Conservation (phyloP, 2,329 filamentous ascomycete genomes). For the Colletotrichum euphorbiae region DNA sequence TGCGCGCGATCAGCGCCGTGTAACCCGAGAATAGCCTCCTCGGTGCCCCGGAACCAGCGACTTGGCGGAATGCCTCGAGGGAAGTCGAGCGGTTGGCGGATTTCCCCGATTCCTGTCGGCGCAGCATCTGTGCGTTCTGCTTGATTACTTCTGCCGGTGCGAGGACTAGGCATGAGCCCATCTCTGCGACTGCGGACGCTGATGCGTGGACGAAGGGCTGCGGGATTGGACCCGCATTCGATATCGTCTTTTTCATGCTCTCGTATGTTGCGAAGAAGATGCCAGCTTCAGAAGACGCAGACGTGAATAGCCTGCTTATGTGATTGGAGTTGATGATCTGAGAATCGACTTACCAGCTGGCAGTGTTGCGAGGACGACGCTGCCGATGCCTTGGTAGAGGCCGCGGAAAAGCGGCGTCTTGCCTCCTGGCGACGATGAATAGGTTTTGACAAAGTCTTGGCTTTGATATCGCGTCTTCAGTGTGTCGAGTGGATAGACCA, state of each 20-base stretch:
- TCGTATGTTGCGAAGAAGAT: slow-evolving; percentile 94
- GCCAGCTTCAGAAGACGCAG: slow-evolving; percentile 66
- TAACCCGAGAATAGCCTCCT: slow-evolving; percentile 78
- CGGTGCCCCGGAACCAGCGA: slow-evolving; percentile 65
- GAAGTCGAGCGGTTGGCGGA: slow-evolving; percentile 52
- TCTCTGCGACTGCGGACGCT: slow-evolving; percentile 81
- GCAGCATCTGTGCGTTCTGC: slow-evolving; percentile 91
- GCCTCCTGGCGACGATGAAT: slow-evolving; percentile 66
- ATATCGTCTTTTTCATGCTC: slow-evolving; percentile 74
- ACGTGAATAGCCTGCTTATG: neutral
- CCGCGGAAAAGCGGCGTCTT: slow-evolving; percentile 73
- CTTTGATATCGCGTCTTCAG: slow-evolving; percentile 89
- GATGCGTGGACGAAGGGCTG: slow-evolving; percentile 77
- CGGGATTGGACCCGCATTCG: slow-evolving; percentile 66
- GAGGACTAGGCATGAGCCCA: slow-evolving; percentile 86
- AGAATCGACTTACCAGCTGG: slow-evolving; percentile 73
- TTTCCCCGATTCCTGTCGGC: slow-evolving; percentile 41
- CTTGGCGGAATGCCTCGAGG: slow-evolving; percentile 61
- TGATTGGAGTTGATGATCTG: neutral
- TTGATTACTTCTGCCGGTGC: slow-evolving; percentile 93
- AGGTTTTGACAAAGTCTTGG: slow-evolving; percentile 77
- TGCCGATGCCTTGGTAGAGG: slow-evolving; percentile 88
- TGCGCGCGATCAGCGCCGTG: slow-evolving; percentile 82
- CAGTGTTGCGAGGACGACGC: slow-evolving; percentile 86
- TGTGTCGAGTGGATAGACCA: slow-evolving; percentile 90